Evolutionary conservation across 129 eudicot genomes (phyloP).

Genomic region (Glebionis coronaria): DNA sequence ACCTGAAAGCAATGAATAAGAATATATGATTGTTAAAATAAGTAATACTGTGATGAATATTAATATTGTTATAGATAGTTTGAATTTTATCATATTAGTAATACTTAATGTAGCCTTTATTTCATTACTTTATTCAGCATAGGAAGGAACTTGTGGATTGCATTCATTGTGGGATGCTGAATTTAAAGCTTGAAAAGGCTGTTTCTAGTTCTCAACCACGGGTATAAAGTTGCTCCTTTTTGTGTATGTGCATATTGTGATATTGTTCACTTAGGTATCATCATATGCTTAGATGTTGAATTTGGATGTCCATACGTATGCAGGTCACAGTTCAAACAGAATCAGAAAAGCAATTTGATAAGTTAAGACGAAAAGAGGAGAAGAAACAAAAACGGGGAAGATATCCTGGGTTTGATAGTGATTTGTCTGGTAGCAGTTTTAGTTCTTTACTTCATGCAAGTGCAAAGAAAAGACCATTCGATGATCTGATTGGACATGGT

Average conservation of each 20-base stretch:
- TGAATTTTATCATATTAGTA: background rate
- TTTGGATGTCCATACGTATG: background rate
- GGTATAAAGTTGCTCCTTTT: constrained; percentile 39
- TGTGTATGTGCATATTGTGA: background rate
- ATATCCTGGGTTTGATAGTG: constrained; percentile 71
- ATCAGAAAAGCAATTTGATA: constrained; percentile 78
- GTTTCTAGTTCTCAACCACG: constrained; percentile 58
- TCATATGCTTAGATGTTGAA: constrained; percentile 18
- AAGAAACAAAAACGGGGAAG: constrained; percentile 75
- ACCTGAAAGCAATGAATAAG: constrained; percentile 16
- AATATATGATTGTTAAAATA: background rate
- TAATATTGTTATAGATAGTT: background rate
- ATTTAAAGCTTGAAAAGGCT: constrained; percentile 69
- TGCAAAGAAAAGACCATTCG: constrained; percentile 74
- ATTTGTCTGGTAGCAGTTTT: constrained; percentile 56
- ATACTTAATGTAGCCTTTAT: constrained; percentile 2
- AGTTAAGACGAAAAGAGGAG: constrained; percentile 97
- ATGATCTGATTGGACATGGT: constrained; percentile 85
- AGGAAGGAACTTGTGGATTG: constrained; percentile 87
- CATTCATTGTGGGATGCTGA: constrained; percentile 71
- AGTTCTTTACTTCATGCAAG: constrained; percentile 90
- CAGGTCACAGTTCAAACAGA: constrained; percentile 89
- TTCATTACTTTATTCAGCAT: constrained; percentile 48
- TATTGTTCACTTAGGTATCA: constrained; percentile 12
- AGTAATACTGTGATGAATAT: background rate